Evolutionary conservation across 1,139 yeast genomes (phyloP).

Genomic region (Kluyveromyces marxianus): DNA sequence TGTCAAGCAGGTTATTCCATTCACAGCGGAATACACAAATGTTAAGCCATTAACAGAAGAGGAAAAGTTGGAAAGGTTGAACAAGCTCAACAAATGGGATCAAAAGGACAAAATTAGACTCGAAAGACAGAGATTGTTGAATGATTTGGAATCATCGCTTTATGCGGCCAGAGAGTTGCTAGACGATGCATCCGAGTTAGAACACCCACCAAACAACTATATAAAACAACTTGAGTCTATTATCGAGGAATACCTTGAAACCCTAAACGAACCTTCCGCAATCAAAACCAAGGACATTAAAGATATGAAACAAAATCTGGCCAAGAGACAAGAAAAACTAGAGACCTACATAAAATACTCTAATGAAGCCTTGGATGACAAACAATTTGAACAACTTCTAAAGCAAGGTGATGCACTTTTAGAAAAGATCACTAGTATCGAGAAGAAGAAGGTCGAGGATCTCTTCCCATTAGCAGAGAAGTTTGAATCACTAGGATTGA

Average conservation of each 20-base stretch:
- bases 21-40: conserved; percentile 33
- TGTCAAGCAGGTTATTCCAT: conserved; percentile 12
- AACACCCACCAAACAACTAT: conserved; percentile 33
- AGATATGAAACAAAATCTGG: conserved; percentile 29
- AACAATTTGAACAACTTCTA: conserved; percentile 35
- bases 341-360: conserved; percentile 30
- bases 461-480: conserved; percentile 13
- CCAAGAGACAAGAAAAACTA: conserved; percentile 26
- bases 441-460: conserved; percentile 9
- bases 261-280: conserved; percentile 63
- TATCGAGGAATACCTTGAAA: conserved; percentile 55
- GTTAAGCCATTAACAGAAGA: conserved; percentile 40
- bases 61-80: conserved; percentile 32
- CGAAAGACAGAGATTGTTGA: conserved; percentile 43
- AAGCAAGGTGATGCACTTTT: conserved; percentile 11
- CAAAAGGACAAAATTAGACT: conserved; percentile 42
- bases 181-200: conserved; percentile 40
- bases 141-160: conserved; percentile 49
- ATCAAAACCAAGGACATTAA: conserved; percentile 37
- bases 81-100: conserved; percentile 20
- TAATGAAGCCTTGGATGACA: conserved; percentile 31
- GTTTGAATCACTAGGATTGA: conserved; percentile 15
- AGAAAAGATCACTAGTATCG: conserved; percentile 7
- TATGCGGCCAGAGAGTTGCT: conserved; percentile 49
- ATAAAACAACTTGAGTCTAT: conserved; percentile 32